These are phyloP conservation scores for Lecanicillium sp. DNA, from an alignment of 2,329 filamentous ascomycete genomes.

Conservation along the genomic window DNA sequence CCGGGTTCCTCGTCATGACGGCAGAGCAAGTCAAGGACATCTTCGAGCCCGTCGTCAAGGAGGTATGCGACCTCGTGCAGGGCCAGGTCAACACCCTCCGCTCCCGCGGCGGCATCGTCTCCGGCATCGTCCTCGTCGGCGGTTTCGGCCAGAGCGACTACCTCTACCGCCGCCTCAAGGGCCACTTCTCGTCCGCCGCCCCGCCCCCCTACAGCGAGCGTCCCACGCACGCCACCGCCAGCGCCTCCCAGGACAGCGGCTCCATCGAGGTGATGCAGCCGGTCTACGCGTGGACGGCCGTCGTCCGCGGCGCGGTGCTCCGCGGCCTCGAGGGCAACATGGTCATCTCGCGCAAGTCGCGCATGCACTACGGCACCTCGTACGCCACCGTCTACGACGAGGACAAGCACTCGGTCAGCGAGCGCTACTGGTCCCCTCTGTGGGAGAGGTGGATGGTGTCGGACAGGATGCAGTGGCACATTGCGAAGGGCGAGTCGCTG, in stretches of 20 bases:
- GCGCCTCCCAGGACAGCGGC: conserved; percentile 40
- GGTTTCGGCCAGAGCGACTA: conserved; percentile 78
- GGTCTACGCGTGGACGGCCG: conserved; percentile 75
- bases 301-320: conserved; percentile 70
- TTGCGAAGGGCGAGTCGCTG: conserved; percentile 71
- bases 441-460: conserved; percentile 82
- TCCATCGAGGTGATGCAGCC: conserved; percentile 77
- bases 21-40: conserved; percentile 65
- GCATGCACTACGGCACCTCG: conserved; percentile 74
- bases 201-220: conserved; percentile 61
- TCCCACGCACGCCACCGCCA: conserved; percentile 57
- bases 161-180: conserved; percentile 64
- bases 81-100: conserved; percentile 61
- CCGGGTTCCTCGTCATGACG: conserved; percentile 68
- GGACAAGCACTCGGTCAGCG: conserved; percentile 63
- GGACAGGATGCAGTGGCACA: conserved; percentile 82
- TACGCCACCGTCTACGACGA: conserved; percentile 79
- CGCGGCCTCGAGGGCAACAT: conserved; percentile 72
- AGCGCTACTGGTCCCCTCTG: conserved; percentile 72
- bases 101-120: conserved; percentile 55
- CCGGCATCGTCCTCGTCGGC: conserved; percentile 74
- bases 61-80: conserved; percentile 62
- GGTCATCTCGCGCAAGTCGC: conserved; percentile 67
- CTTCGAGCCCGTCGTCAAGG: conserved; percentile 68
- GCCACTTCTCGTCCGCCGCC: conserved; percentile 56